Conservation (phyloP, 2,329 filamentous ascomycete species). For the Macrophomina tecta region DNA sequence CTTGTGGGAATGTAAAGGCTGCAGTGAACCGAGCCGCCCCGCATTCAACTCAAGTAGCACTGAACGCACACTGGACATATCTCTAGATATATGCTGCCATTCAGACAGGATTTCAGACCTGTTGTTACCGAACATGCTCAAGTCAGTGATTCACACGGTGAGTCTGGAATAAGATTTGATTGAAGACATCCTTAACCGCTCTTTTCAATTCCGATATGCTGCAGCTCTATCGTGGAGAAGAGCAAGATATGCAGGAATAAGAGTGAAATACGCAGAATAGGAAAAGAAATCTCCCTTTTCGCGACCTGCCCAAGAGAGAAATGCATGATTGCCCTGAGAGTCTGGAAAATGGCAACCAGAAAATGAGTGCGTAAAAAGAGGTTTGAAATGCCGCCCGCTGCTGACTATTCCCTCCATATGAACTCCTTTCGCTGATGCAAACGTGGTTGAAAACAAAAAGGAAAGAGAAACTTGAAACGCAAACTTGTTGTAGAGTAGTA, state of each 20-base stretch:
- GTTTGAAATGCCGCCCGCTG: conserved; percentile 4
- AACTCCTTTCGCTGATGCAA: conserved; percentile 26
- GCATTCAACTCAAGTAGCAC: too few species aligned
- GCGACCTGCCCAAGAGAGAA: neutral
- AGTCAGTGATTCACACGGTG: too few species aligned
- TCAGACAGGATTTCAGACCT: too few species aligned
- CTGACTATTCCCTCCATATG: conserved; percentile 1
- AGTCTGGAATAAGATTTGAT: too few species aligned
- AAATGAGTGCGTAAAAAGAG: neutral
- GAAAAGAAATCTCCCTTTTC: neutral
- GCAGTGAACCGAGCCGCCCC: too few species aligned
- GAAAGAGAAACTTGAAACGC: neutral
- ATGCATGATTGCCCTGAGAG: too few species aligned
- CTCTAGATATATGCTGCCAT: too few species aligned
- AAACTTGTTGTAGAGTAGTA: neutral
- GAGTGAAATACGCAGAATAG: neutral
- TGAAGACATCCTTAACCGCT: neutral
- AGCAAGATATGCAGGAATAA: neutral
- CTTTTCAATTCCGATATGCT: conserved; percentile 1
- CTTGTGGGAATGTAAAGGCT: too few species aligned
- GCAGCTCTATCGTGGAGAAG: neutral
- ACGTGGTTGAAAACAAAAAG: neutral
- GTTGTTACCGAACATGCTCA: too few species aligned
- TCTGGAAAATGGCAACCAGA: neutral
- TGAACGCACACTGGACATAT: too few species aligned